Evolutionary conservation across 2,329 filamentous ascomycete genomes (phyloP), one percentile per base, ranked within the genome.

Genomic region (Aspergillus ruber): DNA sequence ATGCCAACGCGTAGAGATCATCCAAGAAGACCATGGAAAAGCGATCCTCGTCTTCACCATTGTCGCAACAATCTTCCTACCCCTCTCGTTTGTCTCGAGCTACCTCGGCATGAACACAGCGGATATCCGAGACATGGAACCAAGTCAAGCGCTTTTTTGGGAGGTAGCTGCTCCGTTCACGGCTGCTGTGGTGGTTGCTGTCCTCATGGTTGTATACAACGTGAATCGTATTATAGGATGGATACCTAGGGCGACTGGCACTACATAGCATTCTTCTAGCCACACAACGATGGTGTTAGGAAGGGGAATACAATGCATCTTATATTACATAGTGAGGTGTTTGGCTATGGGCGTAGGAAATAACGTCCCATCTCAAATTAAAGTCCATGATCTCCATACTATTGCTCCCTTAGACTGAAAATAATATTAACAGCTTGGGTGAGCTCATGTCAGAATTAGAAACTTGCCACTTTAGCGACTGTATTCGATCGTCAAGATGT

Each of bases 41-140:
- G 60, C 62, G 1, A 62, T 66, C 29, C 43, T 63, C 2, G 52
- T 65, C 2, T 66, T 67, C 43, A 65, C 64, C 0, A 55, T 65
- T 18, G 59, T 66, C 7, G 59, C 64, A 0, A 50, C 61, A 4
- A 53, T 64, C 4, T 66, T 66, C 45, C 44, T 65, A 33, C 64
- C 64, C 2, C 43, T 66, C 18, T 62, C 60, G 5, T 66, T 66
- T 32, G 50, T 66, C 21, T 55, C 63, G 1, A 55, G 58, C 42
- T 65, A 62, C 44, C 42, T 67, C n/a, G 61, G 63, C 25, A 66
- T 66, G 64, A 64, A 63, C 23, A 54, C 53, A 0, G 43, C 27
- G 2, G 61, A 61, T 44, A 62, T 65, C 9, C 53, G 59, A 3
- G 47, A 63, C 12, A 59, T 51, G 38, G 25, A 32, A 2, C 42